phyloP scores from a whole-genome alignment of 306 rosid genomes.

The Trichosanthes cucumerina region DNA sequence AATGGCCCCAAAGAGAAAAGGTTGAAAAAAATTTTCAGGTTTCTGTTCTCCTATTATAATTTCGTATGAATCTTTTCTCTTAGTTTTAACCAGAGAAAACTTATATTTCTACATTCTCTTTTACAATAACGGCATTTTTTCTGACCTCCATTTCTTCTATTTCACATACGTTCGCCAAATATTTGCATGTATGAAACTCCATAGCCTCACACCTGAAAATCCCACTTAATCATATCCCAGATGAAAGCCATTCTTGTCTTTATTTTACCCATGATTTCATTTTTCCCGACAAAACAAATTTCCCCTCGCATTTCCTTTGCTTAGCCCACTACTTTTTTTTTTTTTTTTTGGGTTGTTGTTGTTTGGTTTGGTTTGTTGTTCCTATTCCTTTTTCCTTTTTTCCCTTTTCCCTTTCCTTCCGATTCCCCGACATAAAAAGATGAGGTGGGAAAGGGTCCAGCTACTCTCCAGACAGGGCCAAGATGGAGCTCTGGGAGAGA shows the following conservation, averaged over 20 bases:
- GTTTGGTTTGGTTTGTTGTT: not conserved
- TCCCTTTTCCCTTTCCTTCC: not conserved
- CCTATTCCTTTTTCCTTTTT: not conserved
- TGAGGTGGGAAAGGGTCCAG: conserved; percentile 92
- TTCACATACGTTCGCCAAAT: not conserved
- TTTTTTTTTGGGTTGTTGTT: not conserved
- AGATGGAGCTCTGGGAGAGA: conserved; percentile 25
- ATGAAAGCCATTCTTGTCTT: conserved; percentile 2
- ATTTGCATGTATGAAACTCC: conserved; percentile 26
- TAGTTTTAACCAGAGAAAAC: not conserved
- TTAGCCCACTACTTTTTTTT: conserved; percentile 10
- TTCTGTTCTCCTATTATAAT: not conserved
- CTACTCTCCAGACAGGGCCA: conserved; percentile 32
- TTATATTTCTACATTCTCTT: not conserved
- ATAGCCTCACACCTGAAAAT: conserved; percentile 18
- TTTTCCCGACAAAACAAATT: not conserved
- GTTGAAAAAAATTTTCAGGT: not conserved
- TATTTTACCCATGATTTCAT: not conserved
- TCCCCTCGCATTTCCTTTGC: conserved; percentile 13
- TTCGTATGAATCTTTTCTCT: not conserved
- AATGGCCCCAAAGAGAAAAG: not conserved
- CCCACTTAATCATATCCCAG: conserved; percentile 14
- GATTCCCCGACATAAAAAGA: conserved; percentile 27
- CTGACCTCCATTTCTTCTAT: not conserved
- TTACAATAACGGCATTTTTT: not conserved